Percentiles rank a stretch among this genome's conserved stretches.
Conservation (phyloP, 1,284 basidiomycete genomes). For the Boletus mariae region DNA sequence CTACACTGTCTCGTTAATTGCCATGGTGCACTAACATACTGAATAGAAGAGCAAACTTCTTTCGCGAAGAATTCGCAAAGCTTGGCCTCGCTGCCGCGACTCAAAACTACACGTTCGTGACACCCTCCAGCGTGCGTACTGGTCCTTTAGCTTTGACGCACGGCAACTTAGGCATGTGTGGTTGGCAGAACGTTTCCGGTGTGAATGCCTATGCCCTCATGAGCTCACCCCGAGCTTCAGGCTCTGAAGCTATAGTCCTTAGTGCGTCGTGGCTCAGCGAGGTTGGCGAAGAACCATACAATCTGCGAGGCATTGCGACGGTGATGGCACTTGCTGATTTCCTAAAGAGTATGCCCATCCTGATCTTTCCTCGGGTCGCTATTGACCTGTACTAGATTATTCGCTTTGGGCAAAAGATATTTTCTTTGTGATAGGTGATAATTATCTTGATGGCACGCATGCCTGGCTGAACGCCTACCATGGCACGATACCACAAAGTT, state of each 20-base stretch:
- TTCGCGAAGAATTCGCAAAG: constrained; percentile 60
- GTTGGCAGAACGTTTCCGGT: constrained; percentile 46
- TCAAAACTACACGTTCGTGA: constrained; percentile 63
- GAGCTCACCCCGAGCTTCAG: constrained; percentile 81
- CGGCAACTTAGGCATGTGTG: constrained; percentile 25
- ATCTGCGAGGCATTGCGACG: constrained; percentile 84
- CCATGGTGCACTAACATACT: constrained; percentile 8
- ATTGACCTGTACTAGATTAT: constrained; percentile 51
- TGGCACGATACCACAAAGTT: constrained; percentile 65
- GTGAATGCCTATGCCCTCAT: constrained; percentile 83
- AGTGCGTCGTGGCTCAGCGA: constrained; percentile 85
- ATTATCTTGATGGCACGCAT: constrained; percentile 86
- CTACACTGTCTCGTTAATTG: not conserved
- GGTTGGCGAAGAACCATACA: constrained; percentile 58
- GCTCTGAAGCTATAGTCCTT: constrained; percentile 87
- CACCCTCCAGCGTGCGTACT: constrained; percentile 43
- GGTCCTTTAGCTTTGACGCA: not conserved
- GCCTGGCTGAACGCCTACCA: constrained; percentile 89
- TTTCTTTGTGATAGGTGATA: constrained; percentile 87
- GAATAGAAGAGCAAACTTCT: constrained; percentile 56
- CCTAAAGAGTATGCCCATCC: constrained; percentile 61
- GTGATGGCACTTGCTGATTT: constrained; percentile 82
- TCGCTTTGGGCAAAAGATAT: constrained; percentile 95
- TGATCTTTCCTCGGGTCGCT: not conserved
- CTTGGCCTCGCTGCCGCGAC: constrained; percentile 67